Base-by-base conservation (phyloP, 2,329 filamentous ascomycete genomes). In the Trichoderma sp. region DNA sequence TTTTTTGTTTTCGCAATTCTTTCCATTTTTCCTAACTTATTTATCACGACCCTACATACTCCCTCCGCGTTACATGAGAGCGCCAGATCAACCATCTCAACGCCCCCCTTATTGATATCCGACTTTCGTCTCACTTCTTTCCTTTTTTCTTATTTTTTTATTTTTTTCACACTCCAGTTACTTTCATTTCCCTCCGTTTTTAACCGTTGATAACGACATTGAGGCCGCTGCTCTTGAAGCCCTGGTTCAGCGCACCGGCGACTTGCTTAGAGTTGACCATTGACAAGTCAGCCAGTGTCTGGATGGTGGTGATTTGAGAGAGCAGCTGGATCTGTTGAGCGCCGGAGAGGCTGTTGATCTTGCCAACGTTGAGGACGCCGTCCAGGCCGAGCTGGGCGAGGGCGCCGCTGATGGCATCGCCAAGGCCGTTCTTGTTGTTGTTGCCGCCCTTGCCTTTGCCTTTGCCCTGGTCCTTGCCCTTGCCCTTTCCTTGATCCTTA, bases 381-480 rank as follows among this genome's bases (percentile, higher is more conserved):
- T 73, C 71, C 47, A 79, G 70, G 57, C 76, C 75, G 69, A 80
- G 74, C 70, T 72, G 70, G 68, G 71, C 72, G 67, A 79, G 72
- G 27, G 78, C 73, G 49, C 71, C 71, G 47, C 71, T 40, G 55
- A 76, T 74, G 68, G 67, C 69, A 63, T 71, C 53, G 43, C 70
- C 61, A 27, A 77, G 70, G 27, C 47, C 55, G 37, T 49, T 67
- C 31, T 37, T 62, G 19, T 69, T 37, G 52, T 72, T 66, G 37
- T 27, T 43, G 24, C 56, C 33, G 37, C 66, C 59, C 6, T 58
- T 24, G 31, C 61, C 70, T 13, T 33, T 29, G 27, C 16, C 64
- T n/a, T 57, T 60, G 56, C 56, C 67, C 56, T 66, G 10, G 35
- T 19, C 40, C 16, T 70, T 77, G 56, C 67, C 59, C 16, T 71